Conservation (phyloP, 2,329 filamentous ascomycete genomes). For the Neofusicoccum ribis region DNA sequence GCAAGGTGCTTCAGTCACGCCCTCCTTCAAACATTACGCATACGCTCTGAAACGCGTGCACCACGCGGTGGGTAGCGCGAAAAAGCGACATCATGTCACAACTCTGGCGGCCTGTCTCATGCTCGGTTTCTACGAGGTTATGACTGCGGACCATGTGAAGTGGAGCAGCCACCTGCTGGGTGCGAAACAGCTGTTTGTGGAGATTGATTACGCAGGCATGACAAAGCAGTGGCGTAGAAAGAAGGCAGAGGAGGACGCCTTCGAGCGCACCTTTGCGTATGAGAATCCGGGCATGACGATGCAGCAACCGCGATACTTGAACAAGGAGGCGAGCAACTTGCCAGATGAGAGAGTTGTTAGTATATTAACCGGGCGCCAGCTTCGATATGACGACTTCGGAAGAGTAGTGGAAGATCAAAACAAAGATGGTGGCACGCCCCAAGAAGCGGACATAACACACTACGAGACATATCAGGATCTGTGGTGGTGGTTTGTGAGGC, state of each 20-base stretch:
- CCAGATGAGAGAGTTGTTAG: slow-evolving; percentile 56
- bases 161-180: slow-evolving; percentile 93
- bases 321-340: slow-evolving; percentile 8
- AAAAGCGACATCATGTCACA: slow-evolving; percentile 70
- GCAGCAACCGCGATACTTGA: slow-evolving; percentile 35
- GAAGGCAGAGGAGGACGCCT: slow-evolving; percentile 51
- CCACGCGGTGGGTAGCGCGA: slow-evolving; percentile 68
- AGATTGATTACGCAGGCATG: slow-evolving; percentile 76
- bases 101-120: slow-evolving; percentile 87
- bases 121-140: slow-evolving; percentile 89
- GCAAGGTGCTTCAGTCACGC: slow-evolving; percentile 70
- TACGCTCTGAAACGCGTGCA: slow-evolving; percentile 78
- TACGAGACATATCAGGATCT: slow-evolving; percentile 83
- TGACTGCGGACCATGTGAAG: slow-evolving; percentile 90
- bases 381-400: slow-evolving; percentile 61
- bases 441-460: slow-evolving; percentile 66
- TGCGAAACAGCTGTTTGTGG: slow-evolving; percentile 75
- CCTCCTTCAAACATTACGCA: slow-evolving; percentile 90
- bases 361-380: slow-evolving; percentile 56
- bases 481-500: slow-evolving; percentile 95
- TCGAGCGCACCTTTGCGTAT: slow-evolving; percentile 38
- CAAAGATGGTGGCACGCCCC: slow-evolving; percentile 28
- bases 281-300: slow-evolving; percentile 35
- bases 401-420: slow-evolving; percentile 44
- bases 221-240: slow-evolving; percentile 69